Evolutionary conservation across 176 grass and related monocot species (phyloP).

Genomic region (Carex cristatella): DNA sequence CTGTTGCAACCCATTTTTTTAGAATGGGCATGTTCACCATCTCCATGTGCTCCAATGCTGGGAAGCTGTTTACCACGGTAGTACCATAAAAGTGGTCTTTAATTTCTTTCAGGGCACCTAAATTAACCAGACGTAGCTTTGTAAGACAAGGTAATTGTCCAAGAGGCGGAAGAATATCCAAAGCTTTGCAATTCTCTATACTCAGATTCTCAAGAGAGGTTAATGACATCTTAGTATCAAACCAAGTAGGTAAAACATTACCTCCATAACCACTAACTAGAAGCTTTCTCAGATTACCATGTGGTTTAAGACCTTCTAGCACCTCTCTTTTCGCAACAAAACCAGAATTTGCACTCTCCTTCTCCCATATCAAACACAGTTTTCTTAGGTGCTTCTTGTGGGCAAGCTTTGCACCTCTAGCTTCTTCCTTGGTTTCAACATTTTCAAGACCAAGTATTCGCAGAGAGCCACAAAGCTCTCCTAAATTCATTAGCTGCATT

Average conservation of each 20-base stretch:
- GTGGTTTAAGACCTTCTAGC: constrained; percentile 17
- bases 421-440: constrained; percentile 23
- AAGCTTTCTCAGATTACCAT: constrained; percentile 24
- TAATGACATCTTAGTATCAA: not conserved
- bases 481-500: constrained; percentile 19
- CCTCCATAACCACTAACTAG: constrained; percentile 19
- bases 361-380: constrained; percentile 28
- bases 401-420: not conserved
- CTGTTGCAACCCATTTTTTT: constrained; percentile 19
- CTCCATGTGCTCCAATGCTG: constrained; percentile 32
- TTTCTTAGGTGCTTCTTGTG: constrained; percentile 17
- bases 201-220: not conserved
- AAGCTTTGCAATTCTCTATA: constrained; percentile 22
- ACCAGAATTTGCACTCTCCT: not conserved
- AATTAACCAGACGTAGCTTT: constrained; percentile 20
- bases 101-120: constrained; percentile 5
- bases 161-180: constrained; percentile 11
- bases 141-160: constrained; percentile 25
- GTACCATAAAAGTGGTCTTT: constrained; percentile 12
- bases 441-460: constrained; percentile 12
- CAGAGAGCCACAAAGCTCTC: constrained; percentile 24
- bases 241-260: not conserved
- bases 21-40: constrained; percentile 17
- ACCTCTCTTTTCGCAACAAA: not conserved
- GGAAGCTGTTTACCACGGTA: not conserved